Conservation (phyloP, 495 filamentous ascomycete genomes). For the Tuber melanosporum region DNA sequence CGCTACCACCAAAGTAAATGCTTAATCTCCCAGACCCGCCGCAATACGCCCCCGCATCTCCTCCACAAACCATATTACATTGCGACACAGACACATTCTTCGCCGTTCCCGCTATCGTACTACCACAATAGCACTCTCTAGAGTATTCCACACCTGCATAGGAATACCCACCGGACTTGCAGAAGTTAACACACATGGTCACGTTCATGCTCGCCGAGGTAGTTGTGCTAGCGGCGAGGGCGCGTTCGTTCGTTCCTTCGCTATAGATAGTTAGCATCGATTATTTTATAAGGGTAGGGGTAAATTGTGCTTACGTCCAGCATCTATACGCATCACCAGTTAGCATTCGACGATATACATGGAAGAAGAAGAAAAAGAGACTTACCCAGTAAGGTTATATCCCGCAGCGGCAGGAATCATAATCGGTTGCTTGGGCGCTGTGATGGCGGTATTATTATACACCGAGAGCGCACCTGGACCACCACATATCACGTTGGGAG, state of each 20-base stretch:
- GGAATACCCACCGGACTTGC: slow-evolving; percentile 42
- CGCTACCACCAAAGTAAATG: slow-evolving; percentile 9
- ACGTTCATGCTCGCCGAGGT: slow-evolving; percentile 21
- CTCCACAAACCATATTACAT: slow-evolving; percentile 32
- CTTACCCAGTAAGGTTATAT: slow-evolving; percentile 45
- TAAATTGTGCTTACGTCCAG: slow-evolving; percentile 15
- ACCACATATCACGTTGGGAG: slow-evolving; percentile 21
- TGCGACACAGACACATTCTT: slow-evolving; percentile 1
- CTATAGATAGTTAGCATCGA: slow-evolving; percentile 43
- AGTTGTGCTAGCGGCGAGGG: slow-evolving; percentile 45
- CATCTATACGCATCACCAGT: slow-evolving; percentile 8
- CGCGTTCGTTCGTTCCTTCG: slow-evolving; percentile 48
- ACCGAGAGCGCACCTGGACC: slow-evolving; percentile 31
- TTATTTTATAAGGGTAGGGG: not conserved
- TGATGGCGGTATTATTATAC: slow-evolving; percentile 42
- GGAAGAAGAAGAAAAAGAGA: not conserved
- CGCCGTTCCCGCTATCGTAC: slow-evolving; percentile 27
- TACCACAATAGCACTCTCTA: slow-evolving; percentile 43
- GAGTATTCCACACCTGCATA: slow-evolving; percentile 44
- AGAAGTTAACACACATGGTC: slow-evolving; percentile 51
- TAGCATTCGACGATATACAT: not conserved
- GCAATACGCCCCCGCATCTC: slow-evolving; percentile 22
- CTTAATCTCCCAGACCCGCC: slow-evolving; percentile 18
- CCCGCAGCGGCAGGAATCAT: slow-evolving; percentile 12
- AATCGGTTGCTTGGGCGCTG: slow-evolving; percentile 21